Evolutionary conservation across 805 yeast species (phyloP).

Genomic region (Pichia pseudocactophila): DNA sequence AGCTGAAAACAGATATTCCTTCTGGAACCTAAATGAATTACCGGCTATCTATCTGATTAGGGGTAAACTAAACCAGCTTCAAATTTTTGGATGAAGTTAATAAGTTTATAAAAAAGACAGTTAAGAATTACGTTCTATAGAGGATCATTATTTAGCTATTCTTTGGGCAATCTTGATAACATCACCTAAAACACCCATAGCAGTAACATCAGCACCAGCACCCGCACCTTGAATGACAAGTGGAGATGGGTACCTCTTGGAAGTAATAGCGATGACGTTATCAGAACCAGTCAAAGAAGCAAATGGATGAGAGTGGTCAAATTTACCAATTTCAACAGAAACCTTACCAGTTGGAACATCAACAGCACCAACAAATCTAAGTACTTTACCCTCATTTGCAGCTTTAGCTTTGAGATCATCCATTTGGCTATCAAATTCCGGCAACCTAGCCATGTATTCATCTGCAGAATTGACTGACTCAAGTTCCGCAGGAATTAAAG

Average conservation of each 20-base stretch:
- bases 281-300: constrained; percentile 95
- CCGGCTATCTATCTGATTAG: too few relatives aligned
- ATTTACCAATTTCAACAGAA: constrained; percentile 83
- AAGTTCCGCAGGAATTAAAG: constrained; percentile 81
- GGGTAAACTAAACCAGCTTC: too few relatives aligned
- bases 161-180: constrained; percentile 87
- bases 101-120: too few relatives aligned
- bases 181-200: constrained; percentile 87
- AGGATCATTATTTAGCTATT: constrained; percentile 36
- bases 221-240: constrained; percentile 97
- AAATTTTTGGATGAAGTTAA: too few relatives aligned
- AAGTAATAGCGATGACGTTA: constrained; percentile 85
- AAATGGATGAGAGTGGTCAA: constrained; percentile 85
- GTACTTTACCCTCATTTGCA: constrained; percentile 71
- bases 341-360: constrained; percentile 64
- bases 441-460: constrained; percentile 74
- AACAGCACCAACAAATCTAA: constrained; percentile 88
- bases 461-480: constrained; percentile 64
- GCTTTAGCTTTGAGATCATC: constrained; percentile 75
- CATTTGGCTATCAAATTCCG: constrained; percentile 73
- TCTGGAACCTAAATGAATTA: too few relatives aligned
- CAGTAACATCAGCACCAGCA: constrained; percentile 64
- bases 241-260: constrained; percentile 89
- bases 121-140: not conserved
- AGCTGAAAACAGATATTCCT: too few relatives aligned